phyloP scores from a whole-genome alignment of 1,139 yeast genomes.

The Kodamaea alishanica region DNA sequence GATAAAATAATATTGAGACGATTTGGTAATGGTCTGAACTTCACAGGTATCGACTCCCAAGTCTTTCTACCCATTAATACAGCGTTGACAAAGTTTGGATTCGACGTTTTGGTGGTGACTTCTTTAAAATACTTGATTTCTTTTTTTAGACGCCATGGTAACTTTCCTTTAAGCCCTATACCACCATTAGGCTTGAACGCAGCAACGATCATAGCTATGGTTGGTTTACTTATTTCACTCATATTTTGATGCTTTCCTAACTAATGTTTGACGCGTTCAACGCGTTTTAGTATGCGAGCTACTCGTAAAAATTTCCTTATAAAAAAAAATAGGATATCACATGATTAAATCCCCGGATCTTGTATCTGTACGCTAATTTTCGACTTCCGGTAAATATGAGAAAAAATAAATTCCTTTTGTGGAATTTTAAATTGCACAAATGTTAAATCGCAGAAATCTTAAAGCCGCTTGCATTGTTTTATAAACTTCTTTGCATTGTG shows the following conservation, averaged over 20 bases:
- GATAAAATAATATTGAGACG: conserved; percentile 77
- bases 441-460: too few species aligned
- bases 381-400: too few species aligned
- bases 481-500: too few species aligned
- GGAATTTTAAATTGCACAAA: too few species aligned
- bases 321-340: too few species aligned
- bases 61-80: conserved; percentile 97
- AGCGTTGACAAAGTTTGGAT: conserved; percentile 50
- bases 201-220: conserved; percentile 72
- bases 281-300: neutral
- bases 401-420: too few species aligned
- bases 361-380: too few species aligned
- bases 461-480: too few species aligned
- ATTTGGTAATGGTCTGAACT: conserved; percentile 77
- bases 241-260: neutral
- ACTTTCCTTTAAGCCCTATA: conserved; percentile 73
- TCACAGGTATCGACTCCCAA: conserved; percentile 88
- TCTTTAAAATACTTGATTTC: conserved; percentile 85
- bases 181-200: conserved; percentile 79
- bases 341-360: too few species aligned
- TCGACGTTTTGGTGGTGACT: conserved; percentile 53
- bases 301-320: too few species aligned
- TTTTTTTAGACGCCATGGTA: conserved; percentile 84
- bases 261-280: neutral
- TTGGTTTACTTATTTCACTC: conserved; percentile 18